Percentiles rank a stretch among this genome's conserved stretches.
Conservation (phyloP, 2,329 filamentous ascomycete genomes). For the Mollisiaceae sp. region DNA sequence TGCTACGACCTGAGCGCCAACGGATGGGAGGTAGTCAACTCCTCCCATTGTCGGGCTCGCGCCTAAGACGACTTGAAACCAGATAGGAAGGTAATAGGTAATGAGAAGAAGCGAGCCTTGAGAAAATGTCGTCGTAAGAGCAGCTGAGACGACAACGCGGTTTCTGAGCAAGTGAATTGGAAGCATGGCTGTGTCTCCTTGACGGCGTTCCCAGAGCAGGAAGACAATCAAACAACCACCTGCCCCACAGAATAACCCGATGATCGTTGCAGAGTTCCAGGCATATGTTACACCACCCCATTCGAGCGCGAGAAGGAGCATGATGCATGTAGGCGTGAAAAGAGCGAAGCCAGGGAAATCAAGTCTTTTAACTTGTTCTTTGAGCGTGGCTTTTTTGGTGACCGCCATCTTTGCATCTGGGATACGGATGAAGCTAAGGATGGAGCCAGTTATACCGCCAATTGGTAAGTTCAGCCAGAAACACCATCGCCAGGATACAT, state of each 20-base stretch:
- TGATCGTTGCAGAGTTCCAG: conserved; percentile 43
- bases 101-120: conserved; percentile 51
- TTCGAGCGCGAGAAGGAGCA: conserved; percentile 83
- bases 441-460: conserved; percentile 40
- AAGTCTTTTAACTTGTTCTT: conserved; percentile 61
- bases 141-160: conserved; percentile 67
- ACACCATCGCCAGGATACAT: conserved; percentile 21
- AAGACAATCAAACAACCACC: conserved; percentile 64
- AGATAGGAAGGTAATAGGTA: conserved; percentile 54
- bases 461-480: conserved; percentile 27
- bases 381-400: conserved; percentile 46
- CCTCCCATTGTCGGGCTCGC: conserved; percentile 66
- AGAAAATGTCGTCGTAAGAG: conserved; percentile 74
- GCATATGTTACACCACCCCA: conserved; percentile 77
- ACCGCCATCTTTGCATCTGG: conserved; percentile 61
- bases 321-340: conserved; percentile 73
- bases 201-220: conserved; percentile 45
- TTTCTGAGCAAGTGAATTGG: conserved; percentile 73
- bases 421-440: conserved; percentile 58
- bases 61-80: conserved; percentile 66
- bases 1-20: too few species aligned
- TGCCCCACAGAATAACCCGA: conserved; percentile 64
- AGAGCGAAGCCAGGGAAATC: conserved; percentile 64
- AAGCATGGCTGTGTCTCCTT: conserved; percentile 73
- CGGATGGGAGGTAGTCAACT: conserved; percentile 76